Evolutionary conservation across 202 grass and related monocot genomes (phyloP), one percentile per base, ranked within the genome.

Genomic region (Miscanthus sacchariflorus): DNA sequence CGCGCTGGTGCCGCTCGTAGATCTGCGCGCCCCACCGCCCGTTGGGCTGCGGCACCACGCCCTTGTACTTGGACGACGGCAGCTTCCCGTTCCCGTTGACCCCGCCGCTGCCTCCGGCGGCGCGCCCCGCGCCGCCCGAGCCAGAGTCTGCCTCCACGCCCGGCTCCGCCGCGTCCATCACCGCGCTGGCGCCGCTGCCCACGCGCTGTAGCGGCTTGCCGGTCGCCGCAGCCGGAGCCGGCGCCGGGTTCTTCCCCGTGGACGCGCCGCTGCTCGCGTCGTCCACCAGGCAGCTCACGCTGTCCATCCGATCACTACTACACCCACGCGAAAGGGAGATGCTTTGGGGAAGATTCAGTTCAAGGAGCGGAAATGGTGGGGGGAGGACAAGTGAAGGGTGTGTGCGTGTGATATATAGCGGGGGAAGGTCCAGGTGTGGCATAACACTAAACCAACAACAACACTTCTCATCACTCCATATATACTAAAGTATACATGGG

Each of bases 11-110:
- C 8, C 92, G 89, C 84, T 99, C 97, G 74, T 99, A 99, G 90
- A 99, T 99, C 93, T 99, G 96, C 23, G 96, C 92, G 2, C 96
- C 96, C 96, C 96, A 99, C 9, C 94, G 91, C 38, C 97, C 97
- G 85, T 99, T 99, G 12, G 97, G 97, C 89, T 99, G 97, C 21
- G 97, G 94, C 66, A 96, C 97, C 8, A 96, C 97, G 77, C 97
- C 97, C 85, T 99, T 99, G 91, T 96, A 96, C 74, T 68, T 89
- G 17, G 96, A 98, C 3, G 97, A 99, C 64, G 94, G 90, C 63
- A 95, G 90, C 86, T 85, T 72, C 18, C 39, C 39, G 48, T 14
- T 49, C 12, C 21, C 70, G n/a, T 76, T 74, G 35, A 19, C 89
- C 89, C 5, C 36, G 7, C 3, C 80, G 25, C 7, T 85, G 66